Conservation (phyloP, 768 basidiomycete species). For the Termitomyces sp. region DNA sequence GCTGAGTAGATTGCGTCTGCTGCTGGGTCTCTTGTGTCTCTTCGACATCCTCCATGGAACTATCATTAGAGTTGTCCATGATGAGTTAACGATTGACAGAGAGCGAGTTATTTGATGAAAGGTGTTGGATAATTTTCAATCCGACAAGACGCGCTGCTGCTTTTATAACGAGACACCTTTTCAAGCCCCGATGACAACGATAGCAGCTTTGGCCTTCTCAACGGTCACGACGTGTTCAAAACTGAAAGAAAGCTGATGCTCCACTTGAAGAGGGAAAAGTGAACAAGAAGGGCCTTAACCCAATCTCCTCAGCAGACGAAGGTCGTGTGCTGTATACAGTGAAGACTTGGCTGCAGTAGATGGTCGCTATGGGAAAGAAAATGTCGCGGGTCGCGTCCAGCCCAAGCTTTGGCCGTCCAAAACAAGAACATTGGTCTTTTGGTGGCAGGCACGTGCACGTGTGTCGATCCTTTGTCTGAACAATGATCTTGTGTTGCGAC, state of each 20-base stretch:
- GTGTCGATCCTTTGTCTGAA: background rate
- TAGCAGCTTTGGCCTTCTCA: constrained; percentile 15
- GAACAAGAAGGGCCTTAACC: constrained; percentile 3
- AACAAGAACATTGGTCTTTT: constrained; percentile 5
- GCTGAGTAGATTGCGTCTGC: constrained; percentile 45
- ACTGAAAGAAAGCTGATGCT: constrained; percentile 11
- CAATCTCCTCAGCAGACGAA: constrained; percentile 2
- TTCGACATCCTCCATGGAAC: constrained; percentile 23
- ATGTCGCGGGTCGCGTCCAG: background rate
- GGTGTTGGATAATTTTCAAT: background rate
- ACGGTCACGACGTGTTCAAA: constrained; percentile 11
- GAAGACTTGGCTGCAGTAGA: background rate
- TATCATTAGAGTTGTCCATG: constrained; percentile 15
- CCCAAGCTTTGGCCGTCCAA: constrained; percentile 1
- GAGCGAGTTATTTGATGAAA: background rate
- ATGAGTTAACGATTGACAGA: background rate
- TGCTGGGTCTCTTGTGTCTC: constrained; percentile 30
- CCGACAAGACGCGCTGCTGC: constrained; percentile 1
- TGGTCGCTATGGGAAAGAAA: background rate
- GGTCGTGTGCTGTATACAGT: background rate
- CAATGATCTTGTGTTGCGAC: no score
- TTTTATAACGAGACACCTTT: constrained; percentile 30
- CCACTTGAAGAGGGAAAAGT: constrained; percentile 1
- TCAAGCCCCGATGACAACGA: constrained; percentile 25
- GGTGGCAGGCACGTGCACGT: constrained; percentile 12